Base-by-base conservation (phyloP, 768 basidiomycete genomes). In the Psilocybe sp. region DNA sequence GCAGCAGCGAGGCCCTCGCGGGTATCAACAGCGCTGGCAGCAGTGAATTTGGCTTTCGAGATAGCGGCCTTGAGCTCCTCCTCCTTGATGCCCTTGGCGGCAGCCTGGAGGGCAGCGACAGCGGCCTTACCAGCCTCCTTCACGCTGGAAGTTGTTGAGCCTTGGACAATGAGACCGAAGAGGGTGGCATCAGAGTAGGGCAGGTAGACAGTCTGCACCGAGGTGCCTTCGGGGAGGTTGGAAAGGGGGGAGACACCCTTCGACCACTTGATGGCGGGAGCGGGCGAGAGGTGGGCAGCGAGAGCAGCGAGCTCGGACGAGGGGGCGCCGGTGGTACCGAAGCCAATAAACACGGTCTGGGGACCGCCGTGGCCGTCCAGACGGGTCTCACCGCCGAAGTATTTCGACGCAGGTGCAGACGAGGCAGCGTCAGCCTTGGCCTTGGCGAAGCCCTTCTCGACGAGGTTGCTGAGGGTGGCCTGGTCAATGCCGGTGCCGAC, bases 151-250 rank as follows among this genome's bases (percentile, higher is more conserved):
- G 77, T 64, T 18, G 84, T 86, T 34, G 74, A 65, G 5, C 84
- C 92, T 63, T 89, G 84, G 33, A 98, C 73, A 46, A 92, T 69
- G 49, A 97, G 69, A 51, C 94, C 94, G 52, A 96, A 83, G 44
- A 99, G 77, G 6, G 87, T 76, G 3, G 93, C 95, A 64, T 98
- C 96, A 13, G 93, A 91, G 73, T 98, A 98, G 12, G 89, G 85
- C 11, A 94, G 75, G 62, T 90, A 81, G 46, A 97, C 82, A 10
- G 86, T 69, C 64, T 86, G 78, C 48, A 88, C 88, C 19, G 78
- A 78, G 1, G 87, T 74, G 38, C 80, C 78, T 49, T 64, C 61
- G n/a, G 84, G 84, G 16, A 87, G 64, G 46, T 80, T 69, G 9
- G 87, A 71, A 53, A 95, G 71, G 10, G 89, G 81, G 2, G 91